Evolutionary conservation across 2,329 filamentous ascomycete genomes (phyloP).

Genomic region (Fusarium transvaalense): DNA sequence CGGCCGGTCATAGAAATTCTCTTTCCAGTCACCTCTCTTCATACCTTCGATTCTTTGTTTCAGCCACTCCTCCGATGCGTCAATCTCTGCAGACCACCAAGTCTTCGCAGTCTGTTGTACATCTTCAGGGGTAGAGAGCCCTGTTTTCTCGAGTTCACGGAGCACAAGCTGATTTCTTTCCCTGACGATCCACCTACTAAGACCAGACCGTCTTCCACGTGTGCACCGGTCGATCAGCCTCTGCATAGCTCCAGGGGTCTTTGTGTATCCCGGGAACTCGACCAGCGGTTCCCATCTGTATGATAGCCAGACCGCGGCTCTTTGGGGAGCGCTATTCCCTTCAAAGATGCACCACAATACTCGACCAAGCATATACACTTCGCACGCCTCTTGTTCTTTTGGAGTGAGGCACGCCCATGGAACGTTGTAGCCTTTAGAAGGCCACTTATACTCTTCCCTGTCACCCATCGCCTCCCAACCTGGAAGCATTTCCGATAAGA

Average conservation of each 20-base stretch:
- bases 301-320: constrained; percentile 69
- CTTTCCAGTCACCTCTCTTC: constrained; percentile 60
- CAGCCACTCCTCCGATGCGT: constrained; percentile 62
- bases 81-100: constrained; percentile 65
- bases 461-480: constrained; percentile 58
- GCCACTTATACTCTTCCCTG: constrained; percentile 62
- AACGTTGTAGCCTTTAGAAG: constrained; percentile 65
- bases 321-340: constrained; percentile 68
- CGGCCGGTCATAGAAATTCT: constrained; percentile 65
- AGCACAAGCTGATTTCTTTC: constrained; percentile 62
- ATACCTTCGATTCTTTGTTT: constrained; percentile 55
- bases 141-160: constrained; percentile 50
- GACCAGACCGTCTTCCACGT: constrained; percentile 58
- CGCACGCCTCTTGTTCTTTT: constrained; percentile 67
- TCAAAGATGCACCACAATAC: constrained; percentile 74
- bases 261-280: constrained; percentile 67
- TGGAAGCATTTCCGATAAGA: constrained; percentile 61
- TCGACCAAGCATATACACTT: constrained; percentile 73
- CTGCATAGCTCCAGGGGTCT: constrained; percentile 61
- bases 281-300: constrained; percentile 67
- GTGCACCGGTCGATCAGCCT: constrained; percentile 66
- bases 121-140: constrained; percentile 52
- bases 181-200: constrained; percentile 61
- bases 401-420: constrained; percentile 67
- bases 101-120: constrained; percentile 56